Conservation (phyloP, 2,329 filamentous ascomycete genomes). For the Metarhizium sp. region DNA sequence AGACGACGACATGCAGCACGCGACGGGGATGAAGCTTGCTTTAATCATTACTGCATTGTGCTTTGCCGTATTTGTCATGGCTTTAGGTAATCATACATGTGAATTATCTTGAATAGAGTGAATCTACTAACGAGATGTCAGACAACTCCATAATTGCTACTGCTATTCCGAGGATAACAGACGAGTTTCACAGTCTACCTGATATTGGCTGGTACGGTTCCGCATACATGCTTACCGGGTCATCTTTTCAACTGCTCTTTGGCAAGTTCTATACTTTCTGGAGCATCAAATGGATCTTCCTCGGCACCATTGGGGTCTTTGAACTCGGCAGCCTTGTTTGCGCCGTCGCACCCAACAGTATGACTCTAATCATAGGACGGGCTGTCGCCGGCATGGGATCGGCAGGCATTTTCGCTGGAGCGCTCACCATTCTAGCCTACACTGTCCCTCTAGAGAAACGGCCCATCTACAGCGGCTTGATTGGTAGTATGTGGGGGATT, state of each 20-base stretch:
- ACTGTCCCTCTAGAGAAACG: slow-evolving; percentile 14
- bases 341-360: slow-evolving; percentile 27
- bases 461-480: slow-evolving; percentile 14
- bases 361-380: slow-evolving; percentile 34
- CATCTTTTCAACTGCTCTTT: slow-evolving; percentile 29
- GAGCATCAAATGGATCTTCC: slow-evolving; percentile 31
- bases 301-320: slow-evolving; percentile 29
- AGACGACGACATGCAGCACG: not conserved
- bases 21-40: not conserved
- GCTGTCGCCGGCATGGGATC: slow-evolving; percentile 33
- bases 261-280: slow-evolving; percentile 37
- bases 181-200: slow-evolving; percentile 31
- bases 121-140: not conserved
- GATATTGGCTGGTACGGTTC: slow-evolving; percentile 43
- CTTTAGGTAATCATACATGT: slow-evolving; percentile 18
- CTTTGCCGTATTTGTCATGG: slow-evolving; percentile 31
- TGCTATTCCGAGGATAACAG: slow-evolving; percentile 33
- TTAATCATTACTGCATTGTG: slow-evolving; percentile 27
- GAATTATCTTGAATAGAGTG: too few species aligned
- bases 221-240: slow-evolving; percentile 31
- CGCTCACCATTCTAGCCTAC: slow-evolving; percentile 34
- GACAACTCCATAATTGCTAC: slow-evolving; percentile 32
- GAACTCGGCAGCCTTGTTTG: slow-evolving; percentile 35
- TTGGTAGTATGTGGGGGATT: slow-evolving; percentile 14
- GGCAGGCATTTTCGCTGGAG: slow-evolving; percentile 33